Conservation (phyloP, 2,329 filamentous ascomycete genomes). For the Cytospora piceicola region DNA sequence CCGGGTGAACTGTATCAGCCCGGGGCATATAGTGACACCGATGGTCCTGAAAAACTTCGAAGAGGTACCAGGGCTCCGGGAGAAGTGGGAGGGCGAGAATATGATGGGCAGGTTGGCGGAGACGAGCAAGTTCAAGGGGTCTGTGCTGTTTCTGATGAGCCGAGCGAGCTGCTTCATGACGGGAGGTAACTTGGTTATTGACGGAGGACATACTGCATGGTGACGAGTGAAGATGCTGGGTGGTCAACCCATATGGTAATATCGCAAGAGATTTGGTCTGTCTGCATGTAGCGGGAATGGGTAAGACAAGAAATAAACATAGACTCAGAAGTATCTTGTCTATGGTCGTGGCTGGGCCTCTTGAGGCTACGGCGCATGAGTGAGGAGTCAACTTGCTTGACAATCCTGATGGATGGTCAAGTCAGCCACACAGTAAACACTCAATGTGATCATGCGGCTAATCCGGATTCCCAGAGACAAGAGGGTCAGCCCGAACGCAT, state of each 20-base stretch:
- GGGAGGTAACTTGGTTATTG: conserved; percentile 57
- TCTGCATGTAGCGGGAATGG: not conserved
- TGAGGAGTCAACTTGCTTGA: too few species aligned
- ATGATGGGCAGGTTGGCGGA: conserved; percentile 68
- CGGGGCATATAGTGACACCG: conserved; percentile 69
- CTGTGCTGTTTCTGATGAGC: conserved; percentile 63
- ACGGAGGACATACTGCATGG: conserved; percentile 62
- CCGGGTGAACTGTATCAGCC: conserved; percentile 70
- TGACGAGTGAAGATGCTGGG: conserved; percentile 36
- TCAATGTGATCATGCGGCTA: too few species aligned
- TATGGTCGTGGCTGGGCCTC: too few species aligned
- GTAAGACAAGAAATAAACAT: too few species aligned
- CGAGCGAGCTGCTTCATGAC: conserved; percentile 69
- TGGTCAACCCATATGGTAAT: not conserved
- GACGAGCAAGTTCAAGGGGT: conserved; percentile 63
- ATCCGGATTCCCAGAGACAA: too few species aligned
- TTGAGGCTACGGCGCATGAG: too few species aligned
- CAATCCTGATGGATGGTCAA: too few species aligned
- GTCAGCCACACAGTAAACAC: too few species aligned
- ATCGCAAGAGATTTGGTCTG: not conserved
- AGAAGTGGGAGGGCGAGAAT: conserved; percentile 72
- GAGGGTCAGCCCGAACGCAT: too few species aligned
- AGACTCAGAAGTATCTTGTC: too few species aligned
- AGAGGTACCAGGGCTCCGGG: conserved; percentile 62
- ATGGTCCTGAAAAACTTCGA: conserved; percentile 76